Conservation (phyloP, 73 alveolate genomes). For the Paramecium pentaurelia region DNA sequence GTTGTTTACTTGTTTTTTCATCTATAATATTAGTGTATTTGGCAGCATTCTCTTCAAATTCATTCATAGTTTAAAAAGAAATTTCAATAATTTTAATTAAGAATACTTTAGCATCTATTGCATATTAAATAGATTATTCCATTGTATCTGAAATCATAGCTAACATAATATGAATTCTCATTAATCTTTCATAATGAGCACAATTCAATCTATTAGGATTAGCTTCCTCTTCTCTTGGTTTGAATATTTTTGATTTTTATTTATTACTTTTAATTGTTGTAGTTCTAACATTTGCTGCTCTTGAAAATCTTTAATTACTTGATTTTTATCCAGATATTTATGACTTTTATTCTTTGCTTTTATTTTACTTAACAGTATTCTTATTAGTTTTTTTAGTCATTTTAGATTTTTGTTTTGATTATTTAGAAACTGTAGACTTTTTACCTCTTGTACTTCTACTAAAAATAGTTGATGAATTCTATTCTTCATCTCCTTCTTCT, state of each 20-base stretch:
- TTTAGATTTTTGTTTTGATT: slow-evolving; percentile 44
- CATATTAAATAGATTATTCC: slow-evolving; percentile 84
- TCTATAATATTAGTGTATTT: slow-evolving; percentile 51
- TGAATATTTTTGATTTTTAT: slow-evolving; percentile 85
- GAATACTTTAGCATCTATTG: slow-evolving; percentile 61
- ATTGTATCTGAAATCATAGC: slow-evolving; percentile 86
- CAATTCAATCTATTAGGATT: slow-evolving; percentile 93
- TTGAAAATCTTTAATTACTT: slow-evolving; percentile 61
- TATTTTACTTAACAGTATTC: slow-evolving; percentile 76
- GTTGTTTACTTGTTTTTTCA: slow-evolving; percentile 49
- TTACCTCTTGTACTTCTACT: slow-evolving; percentile 64
- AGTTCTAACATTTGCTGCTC: slow-evolving; percentile 76
- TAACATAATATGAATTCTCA: slow-evolving; percentile 95
- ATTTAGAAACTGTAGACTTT: slow-evolving; percentile 54
- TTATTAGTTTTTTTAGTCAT: slow-evolving; percentile 72
- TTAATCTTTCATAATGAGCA: slow-evolving; percentile 94
- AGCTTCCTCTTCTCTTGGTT: slow-evolving; percentile 93
- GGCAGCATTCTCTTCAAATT: slow-evolving; percentile 56
- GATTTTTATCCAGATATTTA: slow-evolving; percentile 81
- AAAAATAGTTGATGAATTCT: slow-evolving; percentile 74
- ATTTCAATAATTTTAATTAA: slow-evolving; percentile 50
- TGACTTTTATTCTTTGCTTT: slow-evolving; percentile 70
- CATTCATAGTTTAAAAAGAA: slow-evolving; percentile 55
- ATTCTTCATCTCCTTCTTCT: slow-evolving; percentile 81
- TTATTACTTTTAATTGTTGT: slow-evolving; percentile 70